A percentile compares a stretch with the other conserved stretches of the same genome.
Evolutionary conservation across 139 green algal species (phyloP).

Genomic region (Pleodorina starrii): DNA sequence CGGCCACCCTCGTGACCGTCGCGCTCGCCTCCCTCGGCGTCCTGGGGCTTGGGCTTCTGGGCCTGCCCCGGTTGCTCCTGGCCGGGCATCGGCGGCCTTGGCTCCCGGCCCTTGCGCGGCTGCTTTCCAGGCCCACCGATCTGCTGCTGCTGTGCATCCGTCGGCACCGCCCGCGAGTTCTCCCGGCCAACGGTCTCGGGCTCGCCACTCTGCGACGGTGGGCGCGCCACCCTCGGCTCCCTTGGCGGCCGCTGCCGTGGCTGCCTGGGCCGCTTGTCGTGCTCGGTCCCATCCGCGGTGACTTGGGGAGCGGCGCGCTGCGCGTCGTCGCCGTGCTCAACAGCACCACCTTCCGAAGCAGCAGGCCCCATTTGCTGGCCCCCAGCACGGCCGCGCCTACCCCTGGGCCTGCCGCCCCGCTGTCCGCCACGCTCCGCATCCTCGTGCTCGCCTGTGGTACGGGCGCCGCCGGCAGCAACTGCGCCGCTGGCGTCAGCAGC

Average conservation of each 20-base stretch:
- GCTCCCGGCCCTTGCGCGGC: slow-evolving; percentile 11
- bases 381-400: slow-evolving; percentile 18
- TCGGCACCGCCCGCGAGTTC: background rate
- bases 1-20: background rate
- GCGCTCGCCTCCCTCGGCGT: background rate
- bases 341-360: background rate
- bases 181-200: background rate
- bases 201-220: background rate
- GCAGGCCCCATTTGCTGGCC: background rate
- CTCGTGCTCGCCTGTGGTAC: background rate
- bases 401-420: background rate
- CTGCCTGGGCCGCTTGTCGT: background rate
- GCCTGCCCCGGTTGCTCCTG: background rate
- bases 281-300: background rate
- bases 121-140: background rate
- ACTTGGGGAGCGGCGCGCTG: background rate
- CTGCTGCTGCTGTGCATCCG: slow-evolving; percentile 5
- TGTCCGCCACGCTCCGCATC: slow-evolving; percentile 12
- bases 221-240: background rate
- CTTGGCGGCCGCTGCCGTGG: background rate
- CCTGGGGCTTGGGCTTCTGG: background rate
- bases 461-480: background rate
- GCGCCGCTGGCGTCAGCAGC: background rate
- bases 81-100: too few species aligned
- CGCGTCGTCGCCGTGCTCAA: background rate